Evolutionary conservation across 148 eudicot species (phyloP), one percentile per base, ranked within the genome.

Genomic region (Camellia japonica): DNA sequence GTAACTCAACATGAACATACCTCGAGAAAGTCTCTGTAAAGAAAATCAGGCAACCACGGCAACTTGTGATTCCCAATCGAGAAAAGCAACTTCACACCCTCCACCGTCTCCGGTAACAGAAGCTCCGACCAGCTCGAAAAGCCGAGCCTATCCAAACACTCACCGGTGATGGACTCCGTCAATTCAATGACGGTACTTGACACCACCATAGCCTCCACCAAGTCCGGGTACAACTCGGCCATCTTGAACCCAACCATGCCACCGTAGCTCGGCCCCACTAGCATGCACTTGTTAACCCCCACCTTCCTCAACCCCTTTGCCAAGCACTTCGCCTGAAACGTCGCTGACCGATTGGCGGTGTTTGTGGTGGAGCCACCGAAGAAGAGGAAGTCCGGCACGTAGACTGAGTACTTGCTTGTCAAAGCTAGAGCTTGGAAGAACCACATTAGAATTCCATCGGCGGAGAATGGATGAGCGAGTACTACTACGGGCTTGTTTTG

Each of bases 251-350:
- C 87, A 2, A 90, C 84, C 80, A 91, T 81, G 58, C 90, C 91
- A 0, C 94, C 94, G 46, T 91, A 91, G 56, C 94, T 91, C 10
- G 85, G 60, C 87, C 94, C 92, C 38, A 91, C 92, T 64, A 87
- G 64, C 3, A 83, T 78, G 49, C 89, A 87, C 58, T 70, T 89
- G 15, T 81, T 84, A 30, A 91, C 81, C 1, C 92, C 92, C 43
- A 89, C 41, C 65, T 65, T 80, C 80, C 30, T 80, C 66, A 91
- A 30, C 41, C 89, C 89, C 58, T 44, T 58, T 7, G 86, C 88
- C 67, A 91, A 20, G 74, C 85, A 89, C 11, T 82, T 82, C 20
- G 87, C 95, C 75, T 91, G 95, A 75, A 91, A 88, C 16, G 15
- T 9, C 0, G 76, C 2, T 11, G 20, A 23, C 18, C 76, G 62